Percentiles rank a stretch among this genome's conserved stretches.
Conservation (phyloP, 106 monocot species). For the Acorus calamus region DNA sequence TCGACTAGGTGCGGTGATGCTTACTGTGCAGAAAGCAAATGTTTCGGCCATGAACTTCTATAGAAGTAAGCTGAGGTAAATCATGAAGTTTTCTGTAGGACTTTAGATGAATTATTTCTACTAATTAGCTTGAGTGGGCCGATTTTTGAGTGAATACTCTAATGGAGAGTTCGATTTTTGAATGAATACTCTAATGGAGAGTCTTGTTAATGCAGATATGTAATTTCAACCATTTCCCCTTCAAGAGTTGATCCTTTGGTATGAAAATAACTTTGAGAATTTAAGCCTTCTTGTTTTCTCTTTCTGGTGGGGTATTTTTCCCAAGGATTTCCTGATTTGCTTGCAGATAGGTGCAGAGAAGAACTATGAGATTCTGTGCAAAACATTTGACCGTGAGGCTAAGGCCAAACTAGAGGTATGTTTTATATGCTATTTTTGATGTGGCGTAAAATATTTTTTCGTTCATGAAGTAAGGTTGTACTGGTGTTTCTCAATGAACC, state of each 20-base stretch:
- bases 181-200: too few relatives aligned
- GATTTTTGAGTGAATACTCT: too few relatives aligned
- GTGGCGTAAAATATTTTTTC: too few relatives aligned
- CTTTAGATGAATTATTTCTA: too few relatives aligned
- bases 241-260: slow-evolving; percentile 77
- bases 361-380: slow-evolving; percentile 91
- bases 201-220: slow-evolving; percentile 41
- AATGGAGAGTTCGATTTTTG: too few relatives aligned
- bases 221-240: slow-evolving; percentile 73
- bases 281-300: slow-evolving; percentile 1
- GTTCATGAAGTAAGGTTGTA: too few relatives aligned
- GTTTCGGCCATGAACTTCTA: slow-evolving; percentile 68
- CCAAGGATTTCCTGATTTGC: neutral
- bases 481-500: too few relatives aligned
- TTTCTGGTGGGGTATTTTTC: neutral
- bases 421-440: neutral
- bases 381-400: slow-evolving; percentile 69
- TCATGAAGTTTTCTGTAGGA: neutral
- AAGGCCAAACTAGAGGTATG: slow-evolving; percentile 66
- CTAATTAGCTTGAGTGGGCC: too few relatives aligned
- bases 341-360: slow-evolving; percentile 69
- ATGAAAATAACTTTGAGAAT: slow-evolving; percentile 1
- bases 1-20: slow-evolving; percentile 75
- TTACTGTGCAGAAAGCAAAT: slow-evolving; percentile 91
- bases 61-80: slow-evolving; percentile 55